Evolutionary conservation across 2,329 filamentous ascomycete species (phyloP), one percentile per base, ranked within the genome.

Genomic region (Fulvia fulva): DNA sequence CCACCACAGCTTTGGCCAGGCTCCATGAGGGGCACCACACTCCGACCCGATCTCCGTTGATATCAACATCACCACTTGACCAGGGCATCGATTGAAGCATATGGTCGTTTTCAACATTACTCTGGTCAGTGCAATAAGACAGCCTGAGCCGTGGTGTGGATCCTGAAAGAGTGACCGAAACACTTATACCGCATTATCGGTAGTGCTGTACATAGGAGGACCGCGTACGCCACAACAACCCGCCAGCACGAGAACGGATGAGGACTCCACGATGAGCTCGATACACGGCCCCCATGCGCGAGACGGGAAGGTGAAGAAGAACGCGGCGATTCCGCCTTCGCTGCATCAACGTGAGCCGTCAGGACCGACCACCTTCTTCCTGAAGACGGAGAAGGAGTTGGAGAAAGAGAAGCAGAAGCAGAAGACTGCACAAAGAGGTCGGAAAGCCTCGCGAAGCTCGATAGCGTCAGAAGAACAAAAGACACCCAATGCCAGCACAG

Each of bases 291-390:
- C 21, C 21, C 26, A 57, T 21, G 16, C 16, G 11, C 49, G 43
- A 16, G 49, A 45, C 14, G 12, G 28, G 21, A 57, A 57, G 41
- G 50, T 50, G 30, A 57, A 52, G 50, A 57, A 50, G 22, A 32
- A 25, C 23, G 26, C 14, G 26, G 37, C 28, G 22, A 26, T 23
- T 26, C 30, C 23, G 5, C 25, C 37, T 14, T 28, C 43, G 9
- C n/a, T 23, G 26, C 43, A 53, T 45, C 21, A 22, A 44, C 43
- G 51, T 28, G 70, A 71, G 64, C 70, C 67, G 65, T 66, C 70
- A 57, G 74, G 74, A 60, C 82, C 82, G 44, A 81, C 81, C 52
- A 81, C 81, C 53, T 86, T 86, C 76, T 85, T 86, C 70, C 74
- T 87, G 61, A 76, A 80, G 60, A 82, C 79, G 63, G 81, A 80